Evolutionary conservation across 2,329 filamentous ascomycete species (phyloP).

Genomic region (Trichoderma cornu-damae): DNA sequence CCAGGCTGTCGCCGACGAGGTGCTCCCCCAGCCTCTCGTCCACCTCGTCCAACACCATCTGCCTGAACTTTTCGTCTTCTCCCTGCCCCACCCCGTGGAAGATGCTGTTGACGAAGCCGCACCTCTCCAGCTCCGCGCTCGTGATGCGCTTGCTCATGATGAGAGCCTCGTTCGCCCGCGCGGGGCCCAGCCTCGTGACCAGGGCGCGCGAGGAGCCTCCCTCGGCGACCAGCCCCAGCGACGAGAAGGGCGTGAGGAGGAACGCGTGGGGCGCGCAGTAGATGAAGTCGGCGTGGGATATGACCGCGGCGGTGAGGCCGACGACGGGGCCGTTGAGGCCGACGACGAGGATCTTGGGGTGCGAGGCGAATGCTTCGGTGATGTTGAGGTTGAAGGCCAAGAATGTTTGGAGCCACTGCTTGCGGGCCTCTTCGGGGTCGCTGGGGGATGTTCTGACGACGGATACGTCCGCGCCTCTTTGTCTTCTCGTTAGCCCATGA

Average conservation of each 20-base stretch:
- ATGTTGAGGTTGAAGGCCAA: conserved; percentile 83
- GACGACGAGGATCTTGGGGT: conserved; percentile 87
- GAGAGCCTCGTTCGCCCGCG: conserved; percentile 84
- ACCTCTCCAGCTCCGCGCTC: conserved; percentile 65
- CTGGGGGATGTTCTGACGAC: conserved; percentile 43
- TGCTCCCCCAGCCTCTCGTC: conserved; percentile 75
- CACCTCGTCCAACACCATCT: conserved; percentile 70
- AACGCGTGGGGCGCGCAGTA: conserved; percentile 79
- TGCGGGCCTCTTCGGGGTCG: conserved; percentile 36
- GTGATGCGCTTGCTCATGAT: conserved; percentile 80
- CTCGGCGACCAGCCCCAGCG: conserved; percentile 83
- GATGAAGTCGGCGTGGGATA: conserved; percentile 85
- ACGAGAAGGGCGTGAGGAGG: conserved; percentile 85
- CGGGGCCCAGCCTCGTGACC: conserved; percentile 71
- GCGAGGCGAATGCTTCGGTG: conserved; percentile 84
- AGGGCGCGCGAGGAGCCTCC: conserved; percentile 76
- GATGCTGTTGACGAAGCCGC: conserved; percentile 82
- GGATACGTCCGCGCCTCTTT: conserved; percentile 78
- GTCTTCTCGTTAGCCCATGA: conserved; percentile 3
- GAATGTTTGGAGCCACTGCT: conserved; percentile 63
- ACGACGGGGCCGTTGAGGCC: conserved; percentile 90
- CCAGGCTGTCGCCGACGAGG: conserved; percentile 70
- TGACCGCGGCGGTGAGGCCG: conserved; percentile 78
- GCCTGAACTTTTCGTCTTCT: conserved; percentile 64
- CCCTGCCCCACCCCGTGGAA: conserved; percentile 55